Base-by-base conservation (phyloP, 768 basidiomycete genomes). In the Podaxis rugospora region DNA sequence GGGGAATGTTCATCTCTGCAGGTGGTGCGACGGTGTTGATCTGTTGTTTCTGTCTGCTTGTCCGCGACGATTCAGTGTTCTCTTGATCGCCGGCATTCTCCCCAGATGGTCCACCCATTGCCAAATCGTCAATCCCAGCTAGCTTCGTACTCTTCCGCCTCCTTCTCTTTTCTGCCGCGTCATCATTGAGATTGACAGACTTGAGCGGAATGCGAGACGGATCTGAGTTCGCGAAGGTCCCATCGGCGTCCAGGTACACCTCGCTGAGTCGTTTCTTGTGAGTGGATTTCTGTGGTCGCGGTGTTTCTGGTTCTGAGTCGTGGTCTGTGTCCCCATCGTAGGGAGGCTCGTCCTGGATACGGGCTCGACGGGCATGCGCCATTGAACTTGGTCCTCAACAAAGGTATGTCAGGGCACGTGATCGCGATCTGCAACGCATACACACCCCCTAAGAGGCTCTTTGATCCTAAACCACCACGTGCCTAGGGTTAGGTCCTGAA, bases 141-240 rank as follows among this genome's bases (percentile, higher is more conserved):
- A 85, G 72, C 72, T 87, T 92, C 23, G 82, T 85, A 68, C 89
- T 93, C 78, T 91, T 92, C 67, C 93, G 76, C 57, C 93, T 76
- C 59, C 87, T 80, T 52, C 93, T 83, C 71, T 93, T 93, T 78
- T 95, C 93, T 0, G 92, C 92, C 2, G 82, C 83, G 73, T 95
- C 93, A 69, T 95, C 93, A 72, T 95, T 95, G 72, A 77, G 80
- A 63, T 80, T 87, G 66, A 80, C 80, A 6, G 80, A 76, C 68
- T 79, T 81, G 51, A 77, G 69, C 23, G 78, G 77, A 39, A 70
- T 67, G 47, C 77, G 76, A 32, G 69, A 69, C 4, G 75, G 74
- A 44, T 67, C 70, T 46, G 72, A 64, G 53, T 78, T 76, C 32
- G 67, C 70, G 66, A 76, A 75, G 65, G 73, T 76, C 21, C 75